Evolutionary conservation across 257 asterid genomes (phyloP).

Genomic region (Solanum etuberosum): DNA sequence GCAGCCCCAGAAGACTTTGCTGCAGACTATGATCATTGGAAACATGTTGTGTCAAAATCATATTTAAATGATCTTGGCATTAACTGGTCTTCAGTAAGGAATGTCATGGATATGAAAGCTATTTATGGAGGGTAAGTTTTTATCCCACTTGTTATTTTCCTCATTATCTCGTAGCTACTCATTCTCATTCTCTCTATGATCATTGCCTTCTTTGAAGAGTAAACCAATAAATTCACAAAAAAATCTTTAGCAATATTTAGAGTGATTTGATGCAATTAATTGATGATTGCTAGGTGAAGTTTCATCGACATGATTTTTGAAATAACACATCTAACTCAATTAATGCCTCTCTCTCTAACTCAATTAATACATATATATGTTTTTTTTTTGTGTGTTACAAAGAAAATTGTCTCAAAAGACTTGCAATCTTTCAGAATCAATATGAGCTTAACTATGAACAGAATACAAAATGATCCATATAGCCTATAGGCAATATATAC

Average conservation of each 20-base stretch:
- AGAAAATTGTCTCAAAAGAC: neutral
- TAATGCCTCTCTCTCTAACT: neutral
- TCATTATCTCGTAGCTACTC: neutral
- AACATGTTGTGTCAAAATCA: slow-evolving; percentile 1
- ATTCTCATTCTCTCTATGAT: neutral
- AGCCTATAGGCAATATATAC: neutral
- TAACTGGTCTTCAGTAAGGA: slow-evolving; percentile 8
- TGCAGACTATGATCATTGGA: slow-evolving; percentile 12
- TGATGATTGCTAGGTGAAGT: neutral
- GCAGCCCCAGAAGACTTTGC: slow-evolving; percentile 10
- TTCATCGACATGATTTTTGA: neutral
- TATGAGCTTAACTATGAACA: neutral
- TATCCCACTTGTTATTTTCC: neutral
- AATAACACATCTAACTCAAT: neutral
- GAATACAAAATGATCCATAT: neutral
- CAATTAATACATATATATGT: neutral
- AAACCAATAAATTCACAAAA: neutral
- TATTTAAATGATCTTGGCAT: slow-evolving; percentile 9
- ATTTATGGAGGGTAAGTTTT: slow-evolving; percentile 14
- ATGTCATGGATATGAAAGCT: slow-evolving; percentile 16
- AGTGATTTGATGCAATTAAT: neutral
- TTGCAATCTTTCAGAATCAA: neutral
- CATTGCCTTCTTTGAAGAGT: neutral
- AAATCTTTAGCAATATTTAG: neutral
- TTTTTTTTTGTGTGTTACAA: neutral